Evolutionary conservation across 768 basidiomycete species (phyloP).

Genomic region (Rubroboletus pulcherrimus): DNA sequence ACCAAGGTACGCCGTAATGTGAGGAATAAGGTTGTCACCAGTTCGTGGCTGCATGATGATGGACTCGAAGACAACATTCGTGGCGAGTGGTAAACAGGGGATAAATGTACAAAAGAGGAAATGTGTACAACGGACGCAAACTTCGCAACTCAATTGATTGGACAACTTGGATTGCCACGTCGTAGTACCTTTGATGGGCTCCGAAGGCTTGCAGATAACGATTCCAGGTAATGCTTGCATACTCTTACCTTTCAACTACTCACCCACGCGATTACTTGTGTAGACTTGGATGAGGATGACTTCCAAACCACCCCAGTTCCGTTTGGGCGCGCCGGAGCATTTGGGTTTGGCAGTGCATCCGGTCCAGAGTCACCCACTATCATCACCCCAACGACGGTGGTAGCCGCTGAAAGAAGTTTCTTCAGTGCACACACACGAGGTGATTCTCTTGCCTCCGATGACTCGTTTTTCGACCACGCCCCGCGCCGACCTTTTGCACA

Average conservation of each 20-base stretch:
- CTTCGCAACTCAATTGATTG: not conserved
- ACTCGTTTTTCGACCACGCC: slow-evolving; percentile 61
- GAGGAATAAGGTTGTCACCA: too few relatives aligned
- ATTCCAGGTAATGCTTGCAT: slow-evolving; percentile 40
- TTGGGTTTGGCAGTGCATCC: slow-evolving; percentile 45
- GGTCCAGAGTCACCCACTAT: slow-evolving; percentile 67
- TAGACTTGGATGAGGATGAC: slow-evolving; percentile 81
- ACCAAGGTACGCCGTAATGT: too few relatives aligned
- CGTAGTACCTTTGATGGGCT: slow-evolving; percentile 26
- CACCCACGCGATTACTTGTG: not conserved
- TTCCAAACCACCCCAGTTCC: slow-evolving; percentile 57
- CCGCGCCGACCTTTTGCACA: slow-evolving; percentile 64
- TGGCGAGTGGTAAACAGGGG: not conserved
- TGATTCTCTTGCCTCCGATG: slow-evolving; percentile 77
- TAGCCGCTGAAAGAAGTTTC: slow-evolving; percentile 53
- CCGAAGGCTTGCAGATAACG: slow-evolving; percentile 44
- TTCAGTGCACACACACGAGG: slow-evolving; percentile 62
- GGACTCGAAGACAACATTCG: too few relatives aligned
- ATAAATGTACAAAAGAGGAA: slow-evolving; percentile 11
- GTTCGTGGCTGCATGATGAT: too few relatives aligned
- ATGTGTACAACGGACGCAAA: not conserved
- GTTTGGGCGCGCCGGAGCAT: slow-evolving; percentile 59
- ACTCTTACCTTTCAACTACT: not conserved
- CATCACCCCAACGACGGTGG: slow-evolving; percentile 42
- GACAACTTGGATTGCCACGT: not conserved